A percentile compares a stretch with the other conserved stretches of the same genome.
Conservation (phyloP, 2,329 filamentous ascomycete species). For the Fusarium sulawesiense region DNA sequence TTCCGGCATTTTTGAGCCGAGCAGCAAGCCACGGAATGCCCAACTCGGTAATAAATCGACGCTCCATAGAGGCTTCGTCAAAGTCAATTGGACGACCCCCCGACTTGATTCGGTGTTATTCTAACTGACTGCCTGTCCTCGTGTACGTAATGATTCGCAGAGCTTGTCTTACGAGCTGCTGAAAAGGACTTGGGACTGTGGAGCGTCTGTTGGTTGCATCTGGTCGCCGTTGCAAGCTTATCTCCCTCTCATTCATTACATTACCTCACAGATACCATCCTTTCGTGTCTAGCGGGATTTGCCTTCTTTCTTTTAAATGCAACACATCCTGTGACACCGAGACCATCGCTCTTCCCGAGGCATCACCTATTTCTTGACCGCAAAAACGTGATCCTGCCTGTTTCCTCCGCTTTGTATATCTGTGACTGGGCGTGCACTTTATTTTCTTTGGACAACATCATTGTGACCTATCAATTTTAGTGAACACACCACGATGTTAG, state of each 20-base stretch:
- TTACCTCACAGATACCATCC: not conserved
- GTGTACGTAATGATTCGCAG: constrained; percentile 26
- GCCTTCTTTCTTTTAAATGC: constrained; percentile 3
- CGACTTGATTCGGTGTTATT: constrained; percentile 20
- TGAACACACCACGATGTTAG: constrained; percentile 28
- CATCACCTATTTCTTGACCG: not conserved
- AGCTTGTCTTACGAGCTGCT: constrained; percentile 14
- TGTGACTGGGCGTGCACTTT: constrained; percentile 17
- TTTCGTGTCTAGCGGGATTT: not conserved
- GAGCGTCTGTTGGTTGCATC: not conserved
- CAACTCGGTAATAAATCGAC: constrained; percentile 38
- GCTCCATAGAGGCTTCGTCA: constrained; percentile 1
- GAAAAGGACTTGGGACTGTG: constrained; percentile 2
- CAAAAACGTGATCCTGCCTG: not conserved
- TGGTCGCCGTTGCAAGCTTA: not conserved
- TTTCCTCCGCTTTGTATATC: not conserved
- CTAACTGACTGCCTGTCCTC: not conserved
- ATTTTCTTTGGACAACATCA: not conserved
- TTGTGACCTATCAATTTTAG: not conserved
- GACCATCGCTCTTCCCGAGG: constrained; percentile 4
- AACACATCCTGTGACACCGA: constrained; percentile 23
- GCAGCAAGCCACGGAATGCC: constrained; percentile 13
- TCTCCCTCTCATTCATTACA: not conserved
- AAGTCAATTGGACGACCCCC: constrained; percentile 11
- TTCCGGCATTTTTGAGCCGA: constrained; percentile 39